Conservation (phyloP, 805 yeast species). For the Monosporozyma aerobia region DNA sequence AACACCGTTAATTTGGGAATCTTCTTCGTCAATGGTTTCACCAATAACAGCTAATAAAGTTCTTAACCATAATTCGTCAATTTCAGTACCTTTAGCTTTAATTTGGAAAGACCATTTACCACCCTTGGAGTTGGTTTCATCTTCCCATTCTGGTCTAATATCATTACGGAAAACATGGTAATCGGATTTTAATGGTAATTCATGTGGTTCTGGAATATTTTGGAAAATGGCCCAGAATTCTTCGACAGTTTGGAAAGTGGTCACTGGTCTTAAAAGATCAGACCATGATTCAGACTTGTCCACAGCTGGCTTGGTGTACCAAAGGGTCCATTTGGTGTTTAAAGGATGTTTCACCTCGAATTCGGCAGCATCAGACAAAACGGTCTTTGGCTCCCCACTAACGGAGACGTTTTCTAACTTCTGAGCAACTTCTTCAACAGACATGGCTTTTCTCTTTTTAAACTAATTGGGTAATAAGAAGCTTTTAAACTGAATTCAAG, state of each 20-base stretch:
- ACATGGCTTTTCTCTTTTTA: slow-evolving; percentile 14
- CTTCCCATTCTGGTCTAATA: slow-evolving; percentile 98
- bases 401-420: slow-evolving; percentile 24
- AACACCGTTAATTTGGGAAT: slow-evolving; percentile 86
- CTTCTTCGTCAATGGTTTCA: slow-evolving; percentile 81
- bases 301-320: slow-evolving; percentile 93
- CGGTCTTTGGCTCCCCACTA: slow-evolving; percentile 20
- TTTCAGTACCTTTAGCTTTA: slow-evolving; percentile 50
- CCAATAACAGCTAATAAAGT: slow-evolving; percentile 86
- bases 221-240: slow-evolving; percentile 98
- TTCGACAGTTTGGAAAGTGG: slow-evolving; percentile 88
- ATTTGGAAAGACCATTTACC: slow-evolving; percentile 89
- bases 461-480: neutral
- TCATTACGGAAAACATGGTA: slow-evolving; percentile 92
- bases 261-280: slow-evolving; percentile 85
- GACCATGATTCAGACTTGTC: slow-evolving; percentile 80
- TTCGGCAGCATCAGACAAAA: slow-evolving; percentile 21
- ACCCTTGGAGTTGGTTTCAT: slow-evolving; percentile 73
- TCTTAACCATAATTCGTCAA: slow-evolving; percentile 89
- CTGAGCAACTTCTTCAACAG: slow-evolving; percentile 30
- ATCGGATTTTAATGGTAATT: slow-evolving; percentile 85
- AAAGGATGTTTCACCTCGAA: slow-evolving; percentile 62
- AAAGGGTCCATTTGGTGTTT: slow-evolving; percentile 85
- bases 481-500: neutral
- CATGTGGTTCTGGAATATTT: slow-evolving; percentile 84